Evolutionary conservation across 208 protist genomes (phyloP), one percentile per base, ranked within the genome.

Genomic region (Wallacemonas sp.): DNA sequence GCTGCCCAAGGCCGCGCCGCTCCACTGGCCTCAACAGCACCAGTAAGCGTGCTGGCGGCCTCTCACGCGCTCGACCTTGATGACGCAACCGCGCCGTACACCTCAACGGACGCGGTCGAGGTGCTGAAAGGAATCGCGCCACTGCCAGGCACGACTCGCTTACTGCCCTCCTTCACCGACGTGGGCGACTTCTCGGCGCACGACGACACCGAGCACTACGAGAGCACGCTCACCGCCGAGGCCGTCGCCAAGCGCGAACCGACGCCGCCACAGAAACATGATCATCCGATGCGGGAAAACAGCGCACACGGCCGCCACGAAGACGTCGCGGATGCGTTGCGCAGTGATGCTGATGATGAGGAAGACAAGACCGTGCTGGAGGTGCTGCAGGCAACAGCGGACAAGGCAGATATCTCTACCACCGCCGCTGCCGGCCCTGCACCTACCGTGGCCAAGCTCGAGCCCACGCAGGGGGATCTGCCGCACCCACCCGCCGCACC

Each of bases 101-200:
- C 54, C 2, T 46, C 54, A 22, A 45, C 41, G 12, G 77, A 90
- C 63, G 79, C 83, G 9, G 44, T 90, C 26, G 26, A 73, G 22
- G 60, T 90, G 37, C 69, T 90, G 60, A 62, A 69, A 12, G 68
- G 55, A 21, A 54, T 90, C 19, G 66, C 69, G 3, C 55, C 69
- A 36, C 42, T 81, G 45, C 75, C 75, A 8, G 75, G 75, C 24
- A 66, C 75, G 30, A 66, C 58, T 12, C 57, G 65, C 38, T 46
- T 65, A 1, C 21, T 76, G 54, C 44, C 48, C 9, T 68, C 67
- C 13, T 81, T 81, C 58, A 69, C 69, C 30, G 69, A 63, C 13
- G 48, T 76, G 2, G 69, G 48, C 2, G 65, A 72, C 10, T 26
- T 68, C 21, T 8, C 68, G 10, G 42, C 12, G 13, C 3, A 38